A percentile compares a stretch with the other conserved stretches of the same genome.
Conservation (phyloP, 2,329 filamentous ascomycete genomes). For the Pseudopithomyces chartarum region DNA sequence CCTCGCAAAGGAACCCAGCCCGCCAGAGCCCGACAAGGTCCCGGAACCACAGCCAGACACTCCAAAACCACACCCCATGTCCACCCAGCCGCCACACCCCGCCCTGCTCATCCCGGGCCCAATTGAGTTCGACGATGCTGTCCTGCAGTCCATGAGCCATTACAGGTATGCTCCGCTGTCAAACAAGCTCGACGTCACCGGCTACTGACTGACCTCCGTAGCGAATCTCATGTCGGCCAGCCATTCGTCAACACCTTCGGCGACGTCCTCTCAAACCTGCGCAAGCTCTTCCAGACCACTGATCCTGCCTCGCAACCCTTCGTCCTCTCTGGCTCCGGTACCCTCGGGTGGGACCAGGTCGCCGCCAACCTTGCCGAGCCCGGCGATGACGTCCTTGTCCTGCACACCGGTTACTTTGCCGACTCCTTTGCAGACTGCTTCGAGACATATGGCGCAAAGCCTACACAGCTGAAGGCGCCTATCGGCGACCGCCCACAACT, state of each 20-base stretch:
- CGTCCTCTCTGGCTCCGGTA: slow-evolving; percentile 91
- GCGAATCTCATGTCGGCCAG: slow-evolving; percentile 90
- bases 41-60: neutral
- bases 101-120: slow-evolving; percentile 94
- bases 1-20: slow-evolving; percentile 22
- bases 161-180: slow-evolving; percentile 66
- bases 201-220: slow-evolving; percentile 44
- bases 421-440: slow-evolving; percentile 94
- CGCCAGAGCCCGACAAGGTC: slow-evolving; percentile 21
- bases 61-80: slow-evolving; percentile 54
- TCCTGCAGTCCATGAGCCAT: slow-evolving; percentile 92
- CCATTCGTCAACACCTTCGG: slow-evolving; percentile 90
- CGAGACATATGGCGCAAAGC: slow-evolving; percentile 85
- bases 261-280: slow-evolving; percentile 83
- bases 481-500: slow-evolving; percentile 88
- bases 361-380: slow-evolving; percentile 90
- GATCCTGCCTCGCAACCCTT: slow-evolving; percentile 85
- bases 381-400: slow-evolving; percentile 87
- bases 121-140: slow-evolving; percentile 98
- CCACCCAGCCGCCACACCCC: slow-evolving; percentile 63
- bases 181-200: slow-evolving; percentile 1
- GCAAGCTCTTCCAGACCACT: slow-evolving; percentile 92
- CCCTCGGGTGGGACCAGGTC: slow-evolving; percentile 94
- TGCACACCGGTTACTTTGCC: slow-evolving; percentile 96
- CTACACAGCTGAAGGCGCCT: slow-evolving; percentile 86